Evolutionary conservation across 805 yeast genomes (phyloP).

Genomic region (Sugiyamaella lignohabitans): DNA sequence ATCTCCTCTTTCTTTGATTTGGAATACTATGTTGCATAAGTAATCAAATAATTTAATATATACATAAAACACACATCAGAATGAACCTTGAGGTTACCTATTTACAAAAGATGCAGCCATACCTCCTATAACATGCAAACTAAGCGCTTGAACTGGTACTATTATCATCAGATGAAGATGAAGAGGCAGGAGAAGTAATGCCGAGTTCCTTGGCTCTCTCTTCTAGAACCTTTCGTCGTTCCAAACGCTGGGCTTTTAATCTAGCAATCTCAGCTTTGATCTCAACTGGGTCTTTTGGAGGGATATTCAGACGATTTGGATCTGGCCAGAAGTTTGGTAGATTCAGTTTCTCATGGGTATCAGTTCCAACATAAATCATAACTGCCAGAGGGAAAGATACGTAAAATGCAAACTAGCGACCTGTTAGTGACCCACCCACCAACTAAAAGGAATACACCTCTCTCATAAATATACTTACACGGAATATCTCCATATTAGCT

Average conservation of each 20-base stretch:
- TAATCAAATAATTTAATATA: too few relatives aligned
- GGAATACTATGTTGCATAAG: too few relatives aligned
- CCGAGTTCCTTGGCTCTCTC: slow-evolving; percentile 65
- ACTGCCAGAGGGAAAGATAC: slow-evolving; percentile 80
- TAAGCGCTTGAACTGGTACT: too few relatives aligned
- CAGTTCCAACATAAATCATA: slow-evolving; percentile 89
- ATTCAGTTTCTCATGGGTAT: slow-evolving; percentile 81
- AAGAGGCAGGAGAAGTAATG: slow-evolving; percentile 33
- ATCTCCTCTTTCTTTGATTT: too few relatives aligned
- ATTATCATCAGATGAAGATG: too few relatives aligned
- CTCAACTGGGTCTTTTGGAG: slow-evolving; percentile 90
- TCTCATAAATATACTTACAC: slow-evolving; percentile 14
- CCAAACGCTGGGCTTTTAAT: slow-evolving; percentile 67
- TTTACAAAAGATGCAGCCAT: too few relatives aligned
- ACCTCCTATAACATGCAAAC: too few relatives aligned
- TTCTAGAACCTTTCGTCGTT: slow-evolving; percentile 66
- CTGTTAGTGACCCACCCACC: neutral
- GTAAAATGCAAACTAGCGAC: slow-evolving; percentile 50
- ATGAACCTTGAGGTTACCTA: too few relatives aligned
- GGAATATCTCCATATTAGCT: slow-evolving; percentile 22
- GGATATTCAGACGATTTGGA: slow-evolving; percentile 81
- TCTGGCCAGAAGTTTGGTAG: slow-evolving; percentile 97
- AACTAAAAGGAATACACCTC: too few relatives aligned
- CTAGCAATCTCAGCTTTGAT: slow-evolving; percentile 87
- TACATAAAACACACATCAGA: too few relatives aligned